Percentiles rank a stretch among this genome's conserved stretches.
Evolutionary conservation across 371 early-diverging fungal species (phyloP).

Genomic region (Mortierella sp.): DNA sequence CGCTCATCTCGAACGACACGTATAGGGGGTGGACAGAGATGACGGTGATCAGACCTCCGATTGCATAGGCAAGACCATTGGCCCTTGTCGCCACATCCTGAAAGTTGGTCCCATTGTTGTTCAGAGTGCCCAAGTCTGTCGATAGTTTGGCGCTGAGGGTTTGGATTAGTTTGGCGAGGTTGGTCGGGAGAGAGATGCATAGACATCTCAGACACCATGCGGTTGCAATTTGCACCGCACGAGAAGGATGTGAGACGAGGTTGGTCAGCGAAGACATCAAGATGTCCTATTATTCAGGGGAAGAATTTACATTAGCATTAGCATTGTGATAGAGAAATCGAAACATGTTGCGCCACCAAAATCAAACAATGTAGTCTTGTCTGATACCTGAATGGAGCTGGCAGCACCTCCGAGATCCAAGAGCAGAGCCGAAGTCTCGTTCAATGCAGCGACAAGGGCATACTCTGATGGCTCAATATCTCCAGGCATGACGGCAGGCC

Average conservation of each 20-base stretch:
- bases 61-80: slow-evolving; percentile 74
- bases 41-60: slow-evolving; percentile 81
- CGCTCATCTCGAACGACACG: slow-evolving; percentile 81
- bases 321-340: not conserved
- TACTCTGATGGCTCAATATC: slow-evolving; percentile 72
- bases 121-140: slow-evolving; percentile 68
- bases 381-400: slow-evolving; percentile 67
- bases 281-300: slow-evolving; percentile 61
- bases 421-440: slow-evolving; percentile 80
- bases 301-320: not conserved
- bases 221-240: slow-evolving; percentile 81
- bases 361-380: no score
- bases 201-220: slow-evolving; percentile 82
- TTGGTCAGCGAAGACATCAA: slow-evolving; percentile 74
- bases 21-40: slow-evolving; percentile 78
- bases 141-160: slow-evolving; percentile 69
- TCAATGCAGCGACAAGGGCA: slow-evolving; percentile 75
- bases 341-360: not conserved
- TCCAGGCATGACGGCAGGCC: slow-evolving; percentile 76
- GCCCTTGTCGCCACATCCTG: slow-evolving; percentile 68
- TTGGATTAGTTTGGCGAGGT: slow-evolving; percentile 72
- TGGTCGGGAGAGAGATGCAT: slow-evolving; percentile 75
- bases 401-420: slow-evolving; percentile 86
- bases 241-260: slow-evolving; percentile 77
- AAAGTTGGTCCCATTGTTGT: slow-evolving; percentile 61